Conservation (phyloP, 179 eudicot genomes). For the Drosera spatulata region DNA sequence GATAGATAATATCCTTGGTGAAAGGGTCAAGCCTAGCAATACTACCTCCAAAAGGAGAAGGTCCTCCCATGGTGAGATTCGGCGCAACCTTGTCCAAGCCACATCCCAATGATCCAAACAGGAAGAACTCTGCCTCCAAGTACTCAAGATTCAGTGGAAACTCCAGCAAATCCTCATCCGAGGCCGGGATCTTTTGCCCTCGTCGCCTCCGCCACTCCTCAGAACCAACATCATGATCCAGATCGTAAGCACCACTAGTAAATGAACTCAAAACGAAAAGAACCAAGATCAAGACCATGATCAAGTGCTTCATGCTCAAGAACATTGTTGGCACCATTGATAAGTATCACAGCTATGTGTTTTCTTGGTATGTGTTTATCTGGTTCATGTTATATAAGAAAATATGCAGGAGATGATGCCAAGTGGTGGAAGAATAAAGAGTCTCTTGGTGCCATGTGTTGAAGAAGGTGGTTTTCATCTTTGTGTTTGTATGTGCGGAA, state of each 20-base stretch:
- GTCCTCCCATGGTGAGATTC: slow-evolving; percentile 52
- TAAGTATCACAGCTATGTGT: background rate
- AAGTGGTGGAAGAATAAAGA: too few species aligned
- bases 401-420: too few species aligned
- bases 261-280: slow-evolving; percentile 1
- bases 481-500: too few species aligned
- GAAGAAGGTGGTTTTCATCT: too few species aligned
- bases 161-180: slow-evolving; percentile 39
- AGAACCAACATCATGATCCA: background rate
- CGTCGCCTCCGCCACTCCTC: background rate
- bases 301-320: background rate
- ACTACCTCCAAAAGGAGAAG: slow-evolving; percentile 40
- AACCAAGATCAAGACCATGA: background rate
- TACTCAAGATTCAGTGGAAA: slow-evolving; percentile 80
- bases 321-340: background rate
- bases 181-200: background rate
- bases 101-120: slow-evolving; percentile 49
- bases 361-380: background rate
- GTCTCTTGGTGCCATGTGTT: too few species aligned
- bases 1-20: slow-evolving; percentile 44
- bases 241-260: background rate
- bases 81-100: slow-evolving; percentile 65
- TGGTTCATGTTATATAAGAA: too few species aligned
- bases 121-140: slow-evolving; percentile 82
- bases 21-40: slow-evolving; percentile 48